Conservation (phyloP, 2,329 filamentous ascomycete species). For the Magnaporthiopsis poae region DNA sequence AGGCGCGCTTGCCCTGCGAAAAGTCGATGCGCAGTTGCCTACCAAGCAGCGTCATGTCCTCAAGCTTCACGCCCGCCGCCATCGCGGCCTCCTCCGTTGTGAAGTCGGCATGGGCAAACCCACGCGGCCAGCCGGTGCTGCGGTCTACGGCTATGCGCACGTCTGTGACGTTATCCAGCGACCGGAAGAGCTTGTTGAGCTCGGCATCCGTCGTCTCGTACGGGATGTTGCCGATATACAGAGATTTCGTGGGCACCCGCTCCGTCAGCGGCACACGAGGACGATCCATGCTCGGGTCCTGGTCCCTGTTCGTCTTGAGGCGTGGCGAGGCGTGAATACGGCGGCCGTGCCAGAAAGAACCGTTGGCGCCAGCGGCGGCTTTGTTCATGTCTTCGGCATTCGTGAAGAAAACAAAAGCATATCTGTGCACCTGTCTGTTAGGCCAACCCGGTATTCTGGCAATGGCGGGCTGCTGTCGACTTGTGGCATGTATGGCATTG, state of each 20-base stretch:
- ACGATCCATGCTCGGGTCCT: background rate
- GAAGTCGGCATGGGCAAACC: conserved; percentile 80
- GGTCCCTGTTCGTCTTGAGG: background rate
- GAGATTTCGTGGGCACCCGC: conserved; percentile 16
- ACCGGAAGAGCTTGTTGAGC: conserved; percentile 65
- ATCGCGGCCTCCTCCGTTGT: conserved; percentile 54
- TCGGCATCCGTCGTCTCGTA: conserved; percentile 79
- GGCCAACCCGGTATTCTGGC: background rate
- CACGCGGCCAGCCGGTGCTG: conserved; percentile 67
- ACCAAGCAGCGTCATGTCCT: conserved; percentile 51
- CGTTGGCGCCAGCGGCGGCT: conserved; percentile 22
- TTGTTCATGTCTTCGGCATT: conserved; percentile 14
- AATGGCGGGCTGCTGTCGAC: background rate
- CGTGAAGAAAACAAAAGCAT: conserved; percentile 24
- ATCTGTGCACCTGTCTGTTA: conserved; percentile 18
- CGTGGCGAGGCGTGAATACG: conserved; percentile 21
- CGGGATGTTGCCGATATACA: conserved; percentile 79
- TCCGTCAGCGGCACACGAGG: background rate
- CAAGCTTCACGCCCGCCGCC: conserved; percentile 47
- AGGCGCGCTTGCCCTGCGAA: conserved; percentile 22
- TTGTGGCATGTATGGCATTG: too few species aligned
- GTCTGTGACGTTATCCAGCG: conserved; percentile 59
- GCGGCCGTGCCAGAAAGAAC: conserved; percentile 29
- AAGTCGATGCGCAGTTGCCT: conserved; percentile 59
- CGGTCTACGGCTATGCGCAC: conserved; percentile 77